Conservation (phyloP, 2,329 filamentous ascomycete genomes). For the Coniochaeta prunicola region DNA sequence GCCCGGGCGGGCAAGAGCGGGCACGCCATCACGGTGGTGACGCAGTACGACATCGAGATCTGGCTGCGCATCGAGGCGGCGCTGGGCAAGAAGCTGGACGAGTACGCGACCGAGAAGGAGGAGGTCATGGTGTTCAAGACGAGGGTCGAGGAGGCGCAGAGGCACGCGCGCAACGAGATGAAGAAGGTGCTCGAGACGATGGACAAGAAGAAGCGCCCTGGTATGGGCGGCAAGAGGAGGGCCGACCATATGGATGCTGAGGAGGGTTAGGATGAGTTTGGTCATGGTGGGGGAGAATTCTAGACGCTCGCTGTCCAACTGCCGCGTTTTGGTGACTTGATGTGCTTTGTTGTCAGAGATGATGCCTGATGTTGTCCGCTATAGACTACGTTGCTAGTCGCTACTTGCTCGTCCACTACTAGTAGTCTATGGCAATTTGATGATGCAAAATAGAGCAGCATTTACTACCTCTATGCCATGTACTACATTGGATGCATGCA, state of each 20-base stretch:
- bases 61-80: constrained; percentile 77
- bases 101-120: constrained; percentile 66
- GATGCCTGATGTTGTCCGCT: background rate
- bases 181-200: constrained; percentile 64
- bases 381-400: background rate
- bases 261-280: constrained; percentile 48
- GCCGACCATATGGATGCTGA: constrained; percentile 66
- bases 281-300: background rate
- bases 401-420: background rate
- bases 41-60: constrained; percentile 80
- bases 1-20: constrained; percentile 82
- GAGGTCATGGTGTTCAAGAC: constrained; percentile 77
- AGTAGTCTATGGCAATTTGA: no score
- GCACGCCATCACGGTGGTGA: constrained; percentile 72
- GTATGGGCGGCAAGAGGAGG: constrained; percentile 29
- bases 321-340: background rate
- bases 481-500: no score
- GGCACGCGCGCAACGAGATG: constrained; percentile 73
- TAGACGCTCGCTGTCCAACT: background rate
- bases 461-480: no score
- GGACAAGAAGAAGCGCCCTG: constrained; percentile 32
- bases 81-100: constrained; percentile 61
- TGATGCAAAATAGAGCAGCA: no score
- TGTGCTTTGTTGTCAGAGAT: background rate
- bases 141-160: constrained; percentile 76